These are phyloP conservation scores for Boletales sp. DNA, from an alignment of 768 basidiomycete genomes.

Conservation along the genomic window DNA sequence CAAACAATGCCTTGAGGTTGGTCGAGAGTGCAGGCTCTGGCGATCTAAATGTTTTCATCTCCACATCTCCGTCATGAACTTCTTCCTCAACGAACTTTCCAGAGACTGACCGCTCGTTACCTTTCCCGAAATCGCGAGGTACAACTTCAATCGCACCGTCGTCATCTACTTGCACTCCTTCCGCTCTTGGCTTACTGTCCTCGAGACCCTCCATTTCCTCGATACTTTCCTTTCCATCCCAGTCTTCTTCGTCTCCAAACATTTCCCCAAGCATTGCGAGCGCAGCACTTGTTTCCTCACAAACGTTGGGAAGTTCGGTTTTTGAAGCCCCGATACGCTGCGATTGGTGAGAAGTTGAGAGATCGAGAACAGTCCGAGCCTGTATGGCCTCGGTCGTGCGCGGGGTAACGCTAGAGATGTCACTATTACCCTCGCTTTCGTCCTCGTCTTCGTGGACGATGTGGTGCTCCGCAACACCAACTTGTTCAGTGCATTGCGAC, in stretches of 20 bases:
- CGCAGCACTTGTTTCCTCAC: conserved; percentile 12
- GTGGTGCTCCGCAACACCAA: not conserved
- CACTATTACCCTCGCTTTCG: not conserved
- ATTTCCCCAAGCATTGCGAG: conserved; percentile 45
- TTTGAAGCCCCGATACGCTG: not conserved
- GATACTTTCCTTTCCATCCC: conserved; percentile 58
- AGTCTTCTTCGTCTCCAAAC: conserved; percentile 52
- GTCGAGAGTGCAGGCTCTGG: conserved; percentile 10
- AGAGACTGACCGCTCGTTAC: conserved; percentile 23
- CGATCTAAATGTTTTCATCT: conserved; percentile 7
- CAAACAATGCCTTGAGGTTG: conserved; percentile 62
- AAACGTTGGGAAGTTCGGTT: conserved; percentile 1
- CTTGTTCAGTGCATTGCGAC: not conserved
- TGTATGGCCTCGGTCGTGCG: too few species aligned
- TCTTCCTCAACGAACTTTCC: not conserved
- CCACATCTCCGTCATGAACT: conserved; percentile 4
- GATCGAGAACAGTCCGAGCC: not conserved
- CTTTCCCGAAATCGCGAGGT: conserved; percentile 7
- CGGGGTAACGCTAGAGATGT: not conserved
- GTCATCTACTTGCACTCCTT: conserved; percentile 7
- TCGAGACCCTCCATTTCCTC: conserved; percentile 46
- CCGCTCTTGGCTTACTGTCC: conserved; percentile 14
- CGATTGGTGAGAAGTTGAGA: not conserved
- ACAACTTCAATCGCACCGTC: conserved; percentile 19
- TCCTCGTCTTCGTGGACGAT: not conserved